Evolutionary conservation across 495 filamentous ascomycete species (phyloP).

Genomic region (Annulohypoxylon bovei): DNA sequence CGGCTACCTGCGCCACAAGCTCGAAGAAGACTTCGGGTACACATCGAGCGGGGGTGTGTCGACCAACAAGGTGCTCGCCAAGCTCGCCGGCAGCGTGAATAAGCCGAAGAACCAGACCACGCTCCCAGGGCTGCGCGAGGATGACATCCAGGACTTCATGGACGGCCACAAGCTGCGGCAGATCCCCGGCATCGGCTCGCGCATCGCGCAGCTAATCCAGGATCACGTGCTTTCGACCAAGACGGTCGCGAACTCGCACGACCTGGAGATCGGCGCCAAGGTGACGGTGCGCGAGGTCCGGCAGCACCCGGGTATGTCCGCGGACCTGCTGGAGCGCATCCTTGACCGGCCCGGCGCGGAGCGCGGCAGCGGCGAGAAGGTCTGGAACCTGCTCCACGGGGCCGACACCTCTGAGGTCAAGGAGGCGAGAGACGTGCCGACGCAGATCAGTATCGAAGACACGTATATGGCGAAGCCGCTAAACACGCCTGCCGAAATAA

Average conservation of each 20-base stretch:
- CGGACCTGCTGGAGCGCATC: conserved; percentile 68
- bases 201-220: conserved; percentile 75
- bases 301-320: conserved; percentile 65
- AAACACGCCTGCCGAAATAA: conserved; percentile 66
- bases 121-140: conserved; percentile 70
- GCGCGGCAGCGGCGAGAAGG: conserved; percentile 71
- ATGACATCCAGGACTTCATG: conserved; percentile 70
- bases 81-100: conserved; percentile 83
- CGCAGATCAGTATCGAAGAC: conserved; percentile 95
- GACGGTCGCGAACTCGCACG: conserved; percentile 53
- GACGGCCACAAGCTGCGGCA: conserved; percentile 80
- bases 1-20: conserved; percentile 69
- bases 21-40: conserved; percentile 84
- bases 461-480: conserved; percentile 73
- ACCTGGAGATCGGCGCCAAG: conserved; percentile 54
- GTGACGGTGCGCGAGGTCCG: conserved; percentile 76
- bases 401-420: conserved; percentile 73
- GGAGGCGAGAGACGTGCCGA: conserved; percentile 75
- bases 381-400: conserved; percentile 71
- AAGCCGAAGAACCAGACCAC: conserved; percentile 90
- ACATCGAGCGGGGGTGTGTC: conserved; percentile 88
- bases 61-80: conserved; percentile 84
- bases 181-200: conserved; percentile 87
- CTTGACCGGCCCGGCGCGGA: conserved; percentile 74
- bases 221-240: conserved; percentile 64